Evolutionary conservation across 2,329 filamentous ascomycete species (phyloP).

Genomic region (Epichloe festucae): DNA sequence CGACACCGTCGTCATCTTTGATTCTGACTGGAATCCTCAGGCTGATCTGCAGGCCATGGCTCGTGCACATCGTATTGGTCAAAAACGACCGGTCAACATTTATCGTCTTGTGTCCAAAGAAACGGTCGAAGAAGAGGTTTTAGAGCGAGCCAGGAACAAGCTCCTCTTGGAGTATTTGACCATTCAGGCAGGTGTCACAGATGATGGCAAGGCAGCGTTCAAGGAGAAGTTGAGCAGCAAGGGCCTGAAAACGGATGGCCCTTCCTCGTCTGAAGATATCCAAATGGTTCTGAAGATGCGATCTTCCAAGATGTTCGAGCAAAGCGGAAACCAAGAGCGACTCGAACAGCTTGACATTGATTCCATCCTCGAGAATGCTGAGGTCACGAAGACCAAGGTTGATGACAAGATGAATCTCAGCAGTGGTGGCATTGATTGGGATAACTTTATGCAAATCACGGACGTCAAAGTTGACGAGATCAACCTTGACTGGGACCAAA

Average conservation of each 20-base stretch:
- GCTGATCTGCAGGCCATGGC: conserved; percentile 98
- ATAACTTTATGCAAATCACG: conserved; percentile 95
- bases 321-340: conserved; percentile 91
- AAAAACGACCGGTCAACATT: conserved; percentile 90
- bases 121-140: conserved; percentile 93
- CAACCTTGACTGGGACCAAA: conserved; percentile 87
- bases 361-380: conserved; percentile 89
- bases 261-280: conserved; percentile 86
- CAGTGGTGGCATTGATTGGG: conserved; percentile 71
- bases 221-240: conserved; percentile 67
- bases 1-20: conserved; percentile 94
- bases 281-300: conserved; percentile 93
- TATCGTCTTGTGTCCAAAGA: conserved; percentile 96
- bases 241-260: conserved; percentile 60
- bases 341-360: conserved; percentile 97
- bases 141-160: conserved; percentile 94
- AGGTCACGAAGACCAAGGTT: conserved; percentile 92
- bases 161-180: conserved; percentile 94
- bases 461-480: conserved; percentile 86
- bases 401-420: conserved; percentile 84
- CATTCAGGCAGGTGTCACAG: conserved; percentile 91
- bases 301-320: conserved; percentile 98
- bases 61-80: conserved; percentile 91
- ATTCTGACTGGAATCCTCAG: conserved; percentile 98
- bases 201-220: conserved; percentile 77